Base-by-base conservation (phyloP, 441 rosid genomes). In the Sinapis alba region DNA sequence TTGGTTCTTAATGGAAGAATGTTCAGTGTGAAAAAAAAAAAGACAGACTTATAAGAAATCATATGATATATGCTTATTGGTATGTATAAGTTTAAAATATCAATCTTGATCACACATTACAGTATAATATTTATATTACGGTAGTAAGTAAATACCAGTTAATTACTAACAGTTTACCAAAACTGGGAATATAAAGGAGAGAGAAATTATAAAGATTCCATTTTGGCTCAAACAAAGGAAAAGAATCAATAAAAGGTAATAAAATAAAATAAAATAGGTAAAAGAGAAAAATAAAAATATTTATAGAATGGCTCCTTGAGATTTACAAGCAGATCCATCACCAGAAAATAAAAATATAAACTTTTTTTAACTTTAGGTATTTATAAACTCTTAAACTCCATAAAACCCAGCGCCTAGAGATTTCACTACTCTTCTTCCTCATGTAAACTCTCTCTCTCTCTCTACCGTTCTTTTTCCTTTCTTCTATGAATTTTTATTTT, bases 301-400 rank as follows among this genome's bases (percentile, higher is more conserved):
- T 68, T 64, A 34, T 61, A 59, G 65, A 85, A 77, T 71, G 74
- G 73, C 86, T 80, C 84, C 92, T 89, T 85, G 93, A 89, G 90
- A 90, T 87, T 75, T 91, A 88, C 85, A 90, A 81, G 88, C 87
- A 83, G 89, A 86, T 84, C 88, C 86, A 61, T 27, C 81, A 74
- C 81, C 72, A 16, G 72, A 82, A 85, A 82, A 79, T 76, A 79
- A 12, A 16, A 10, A 43, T n/a, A 43, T 83, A 26, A 12, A 56
- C 5, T 28, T 7, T 50, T 54, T 7, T 50, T 54, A 72, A 72
- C 69, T 43, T 63, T 78, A 26, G 60, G 60, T 72, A 67, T 72
- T 72, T 78, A 78, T 85, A 69, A 77, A 43, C 56, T 41, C 83
- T 77, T 54, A 82, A 67, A 28, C 85, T 71, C 79, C 88, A 71